phyloP scores from a whole-genome alignment of 176 grass and related monocot species.

The Avena insularis region DNA sequence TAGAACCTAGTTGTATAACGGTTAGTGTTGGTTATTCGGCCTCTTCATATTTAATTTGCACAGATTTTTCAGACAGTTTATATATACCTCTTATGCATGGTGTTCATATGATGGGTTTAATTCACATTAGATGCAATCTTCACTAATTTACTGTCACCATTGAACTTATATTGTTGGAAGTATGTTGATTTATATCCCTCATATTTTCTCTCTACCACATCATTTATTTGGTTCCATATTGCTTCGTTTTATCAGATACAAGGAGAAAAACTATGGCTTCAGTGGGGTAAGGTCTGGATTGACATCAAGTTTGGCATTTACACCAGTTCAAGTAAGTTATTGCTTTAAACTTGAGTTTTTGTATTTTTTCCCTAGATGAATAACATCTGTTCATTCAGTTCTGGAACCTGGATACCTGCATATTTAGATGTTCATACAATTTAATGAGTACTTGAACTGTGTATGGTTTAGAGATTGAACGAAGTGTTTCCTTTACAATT shows the following conservation, averaged over 20 bases:
- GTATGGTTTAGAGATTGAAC: neutral
- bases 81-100: neutral
- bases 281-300: conserved; percentile 83
- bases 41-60: neutral
- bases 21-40: neutral
- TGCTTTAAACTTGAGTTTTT: neutral
- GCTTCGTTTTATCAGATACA: conserved; percentile 57
- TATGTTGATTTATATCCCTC: neutral
- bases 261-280: conserved; percentile 79
- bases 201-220: neutral
- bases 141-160: neutral
- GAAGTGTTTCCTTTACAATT: neutral
- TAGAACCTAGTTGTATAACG: neutral
- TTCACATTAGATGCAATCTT: neutral
- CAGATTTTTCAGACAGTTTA: neutral
- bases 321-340: conserved; percentile 82
- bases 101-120: neutral
- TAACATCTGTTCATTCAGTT: neutral
- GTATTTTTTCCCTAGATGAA: neutral
- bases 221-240: conserved; percentile 13
- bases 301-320: conserved; percentile 89
- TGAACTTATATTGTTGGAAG: neutral
- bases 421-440: neutral
- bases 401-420: neutral
- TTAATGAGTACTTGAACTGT: neutral